Conservation (phyloP, 305 asterid genomes). For the Salvia sclarea region DNA sequence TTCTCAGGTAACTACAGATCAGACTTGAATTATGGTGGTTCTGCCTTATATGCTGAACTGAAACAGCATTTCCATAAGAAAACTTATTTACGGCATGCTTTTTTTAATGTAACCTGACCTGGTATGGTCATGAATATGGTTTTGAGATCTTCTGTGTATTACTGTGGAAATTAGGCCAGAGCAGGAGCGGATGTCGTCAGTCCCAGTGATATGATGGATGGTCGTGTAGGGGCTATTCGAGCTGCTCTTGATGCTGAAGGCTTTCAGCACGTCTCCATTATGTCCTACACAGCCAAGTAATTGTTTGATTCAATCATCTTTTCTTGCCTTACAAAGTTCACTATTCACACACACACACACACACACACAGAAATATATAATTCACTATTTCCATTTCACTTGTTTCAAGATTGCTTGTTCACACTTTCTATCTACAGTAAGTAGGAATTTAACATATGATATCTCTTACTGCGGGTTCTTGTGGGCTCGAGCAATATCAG, state of each 20-base stretch:
- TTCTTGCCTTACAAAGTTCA: conserved; percentile 13
- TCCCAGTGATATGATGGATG: conserved; percentile 99
- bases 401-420: background rate
- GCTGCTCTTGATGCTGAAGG: conserved; percentile 92
- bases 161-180: conserved; percentile 28
- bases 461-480: background rate
- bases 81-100: background rate
- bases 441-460: background rate
- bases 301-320: conserved; percentile 1
- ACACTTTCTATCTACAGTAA: background rate
- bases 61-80: background rate
- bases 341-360: background rate
- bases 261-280: conserved; percentile 83
- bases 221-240: conserved; percentile 95
- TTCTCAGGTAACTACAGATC: conserved; percentile 64
- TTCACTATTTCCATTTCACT: background rate
- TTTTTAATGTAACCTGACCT: background rate
- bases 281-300: conserved; percentile 98
- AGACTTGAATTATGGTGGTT: background rate
- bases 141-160: background rate
- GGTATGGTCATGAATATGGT: background rate
- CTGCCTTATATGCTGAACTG: background rate
- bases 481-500: conserved; percentile 10
- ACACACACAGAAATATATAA: background rate
- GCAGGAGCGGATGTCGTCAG: conserved; percentile 98